Evolutionary conservation across 2,329 filamentous ascomycete species (phyloP), one percentile per base, ranked within the genome.

Genomic region (Diaporthe citrichinensis): DNA sequence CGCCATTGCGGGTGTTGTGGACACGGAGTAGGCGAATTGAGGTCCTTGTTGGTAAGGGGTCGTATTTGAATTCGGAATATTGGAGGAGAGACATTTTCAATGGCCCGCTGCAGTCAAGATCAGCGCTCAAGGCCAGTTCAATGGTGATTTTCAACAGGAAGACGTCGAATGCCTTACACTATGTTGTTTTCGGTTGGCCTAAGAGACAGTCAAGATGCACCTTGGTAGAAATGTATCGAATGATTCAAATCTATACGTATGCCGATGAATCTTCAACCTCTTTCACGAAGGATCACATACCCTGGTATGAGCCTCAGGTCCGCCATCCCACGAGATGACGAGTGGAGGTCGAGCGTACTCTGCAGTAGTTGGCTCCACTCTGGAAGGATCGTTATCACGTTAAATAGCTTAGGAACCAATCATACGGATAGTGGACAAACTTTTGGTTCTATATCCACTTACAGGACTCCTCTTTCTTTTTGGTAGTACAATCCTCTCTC

Each of bases 11-110:
- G n/a, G 55, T 49, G 57, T 59, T 59, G 41, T 72, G 51, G n/a
- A 72, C 34, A 7, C 71, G 71, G 41, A 72, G 57, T 31, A 72
- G 71, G 36, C 71, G 71, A 23, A 72, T 62, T 14, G 71, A 72
- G 17, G 41, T 72, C n/a, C 1, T 2, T 17, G 51, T 62, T 28
- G 71, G 71, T 23, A 72, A 23, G 0, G 71, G 57, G 23, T 31
- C n/a, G 20, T 72, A 72, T 28, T 36, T 62, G 41, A 72, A 72
- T 23, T 68, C 46, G 10, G 65, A 68, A 8, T 68, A 68, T 25
- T 68, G 65, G 1, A 68, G 65, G 23, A 68, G 65, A 20, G 65
- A 53, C 65, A 68, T 68, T 2, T 39, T 53, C 0, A 15, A 6
- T n/a, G 31, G 20, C 3, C 10, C 17, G 12, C 28, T 53, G 31